Percentiles rank a stretch among this genome's conserved stretches.
phyloP scores from a whole-genome alignment of 768 basidiomycete species.

The Piloderma croceum region DNA sequence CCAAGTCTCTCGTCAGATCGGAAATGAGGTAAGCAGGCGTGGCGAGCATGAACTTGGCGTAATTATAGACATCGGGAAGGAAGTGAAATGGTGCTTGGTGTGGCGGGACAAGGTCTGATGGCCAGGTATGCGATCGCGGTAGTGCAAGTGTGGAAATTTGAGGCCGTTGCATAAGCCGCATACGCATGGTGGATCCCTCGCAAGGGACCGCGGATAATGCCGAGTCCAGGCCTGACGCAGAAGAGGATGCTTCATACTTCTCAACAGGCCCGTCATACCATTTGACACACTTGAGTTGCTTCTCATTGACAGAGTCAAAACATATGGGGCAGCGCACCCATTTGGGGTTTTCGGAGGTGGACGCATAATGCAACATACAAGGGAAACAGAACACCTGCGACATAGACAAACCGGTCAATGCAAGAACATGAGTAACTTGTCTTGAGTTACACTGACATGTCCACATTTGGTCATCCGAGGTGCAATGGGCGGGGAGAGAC shows the following conservation, averaged over 20 bases:
- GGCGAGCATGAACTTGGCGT: conserved; percentile 94
- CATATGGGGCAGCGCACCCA: conserved; percentile 96
- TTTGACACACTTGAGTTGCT: conserved; percentile 88
- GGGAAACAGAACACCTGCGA: conserved; percentile 95
- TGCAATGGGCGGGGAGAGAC: conserved; percentile 83
- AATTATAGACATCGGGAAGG: conserved; percentile 82
- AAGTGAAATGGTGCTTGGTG: conserved; percentile 96
- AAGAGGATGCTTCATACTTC: conserved; percentile 37
- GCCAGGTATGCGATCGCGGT: conserved; percentile 89
- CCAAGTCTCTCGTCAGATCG: conserved; percentile 68
- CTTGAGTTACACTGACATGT: conserved; percentile 61
- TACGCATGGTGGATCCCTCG: conserved; percentile 58
- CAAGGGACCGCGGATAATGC: conserved; percentile 37
- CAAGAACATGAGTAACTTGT: conserved; percentile 11
- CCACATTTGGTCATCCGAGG: conserved; percentile 97
- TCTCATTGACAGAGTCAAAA: conserved; percentile 86
- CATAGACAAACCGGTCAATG: conserved; percentile 1
- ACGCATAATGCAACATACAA: conserved; percentile 88
- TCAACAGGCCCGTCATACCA: conserved; percentile 63
- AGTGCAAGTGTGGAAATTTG: conserved; percentile 93
- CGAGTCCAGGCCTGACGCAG: conserved; percentile 32
- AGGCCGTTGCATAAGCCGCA: conserved; percentile 90
- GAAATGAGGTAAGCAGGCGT: conserved; percentile 78
- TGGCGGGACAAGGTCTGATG: conserved; percentile 84
- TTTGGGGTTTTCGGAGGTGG: conserved; percentile 72